Percentiles rank a stretch among this genome's conserved stretches.
phyloP scores from a whole-genome alignment of 78 protist genomes.

The Goniomonas avonlea region DNA sequence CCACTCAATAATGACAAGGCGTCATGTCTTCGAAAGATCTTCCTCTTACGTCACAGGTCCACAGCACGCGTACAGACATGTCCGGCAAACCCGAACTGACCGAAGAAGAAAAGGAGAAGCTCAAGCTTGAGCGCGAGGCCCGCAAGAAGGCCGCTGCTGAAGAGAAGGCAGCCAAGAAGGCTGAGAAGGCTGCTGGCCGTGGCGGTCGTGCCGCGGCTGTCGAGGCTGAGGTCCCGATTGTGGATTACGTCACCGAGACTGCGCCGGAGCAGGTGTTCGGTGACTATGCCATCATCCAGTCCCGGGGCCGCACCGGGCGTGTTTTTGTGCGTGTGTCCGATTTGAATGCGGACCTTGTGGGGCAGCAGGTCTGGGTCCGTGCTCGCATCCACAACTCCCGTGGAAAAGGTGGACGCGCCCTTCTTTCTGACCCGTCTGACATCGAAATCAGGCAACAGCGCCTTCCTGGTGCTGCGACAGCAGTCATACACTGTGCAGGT shows the following conservation, averaged over 20 bases:
- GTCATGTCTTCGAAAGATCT: too few relatives aligned
- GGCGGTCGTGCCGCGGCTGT: background rate
- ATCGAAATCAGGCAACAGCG: slow-evolving; percentile 51
- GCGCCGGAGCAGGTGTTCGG: slow-evolving; percentile 26
- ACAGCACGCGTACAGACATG: too few relatives aligned
- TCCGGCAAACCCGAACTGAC: too few relatives aligned
- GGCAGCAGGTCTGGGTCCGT: slow-evolving; percentile 36
- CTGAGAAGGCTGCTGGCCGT: background rate
- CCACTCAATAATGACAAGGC: too few relatives aligned
- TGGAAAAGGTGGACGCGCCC: background rate
- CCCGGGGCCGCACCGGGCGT: background rate
- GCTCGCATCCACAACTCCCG: slow-evolving; percentile 43
- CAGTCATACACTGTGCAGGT: slow-evolving; percentile 58
- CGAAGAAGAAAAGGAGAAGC: too few relatives aligned
- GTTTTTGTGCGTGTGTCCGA: slow-evolving; percentile 4
- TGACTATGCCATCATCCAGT: slow-evolving; percentile 11
- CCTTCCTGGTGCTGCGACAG: slow-evolving; percentile 75
- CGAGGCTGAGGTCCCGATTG: background rate
- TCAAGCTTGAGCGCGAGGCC: too few relatives aligned
- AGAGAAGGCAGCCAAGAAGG: slow-evolving; percentile 11
- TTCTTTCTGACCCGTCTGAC: slow-evolving; percentile 13
- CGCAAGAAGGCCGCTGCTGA: too few relatives aligned
- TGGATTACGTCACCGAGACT: background rate
- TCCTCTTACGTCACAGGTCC: too few relatives aligned
- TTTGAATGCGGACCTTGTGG: background rate